A percentile compares a stretch with the other conserved stretches of the same genome.
Conservation (phyloP, 306 rosid species). For the Ormosia semicastrata region DNA sequence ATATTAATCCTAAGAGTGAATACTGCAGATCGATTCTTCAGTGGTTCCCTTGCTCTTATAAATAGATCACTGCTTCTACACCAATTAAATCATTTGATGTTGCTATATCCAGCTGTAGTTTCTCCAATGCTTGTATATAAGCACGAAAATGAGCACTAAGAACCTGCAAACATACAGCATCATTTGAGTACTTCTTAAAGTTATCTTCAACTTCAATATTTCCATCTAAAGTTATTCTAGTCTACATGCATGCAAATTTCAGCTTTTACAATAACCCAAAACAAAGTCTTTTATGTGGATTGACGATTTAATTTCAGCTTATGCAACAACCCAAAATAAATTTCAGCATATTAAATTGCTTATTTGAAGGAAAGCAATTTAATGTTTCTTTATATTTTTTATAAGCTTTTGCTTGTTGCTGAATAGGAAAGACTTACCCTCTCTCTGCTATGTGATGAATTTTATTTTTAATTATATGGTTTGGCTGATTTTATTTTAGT, state of each 20-base stretch:
- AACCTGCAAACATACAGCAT: constrained; percentile 62
- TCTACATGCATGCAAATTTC: neutral
- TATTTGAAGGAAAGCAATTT: no score
- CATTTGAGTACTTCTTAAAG: constrained; percentile 25
- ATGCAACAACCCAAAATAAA: no score
- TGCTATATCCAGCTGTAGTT: constrained; percentile 94
- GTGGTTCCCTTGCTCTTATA: constrained; percentile 82
- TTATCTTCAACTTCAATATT: constrained; percentile 1
- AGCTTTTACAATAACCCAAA: constrained; percentile 5
- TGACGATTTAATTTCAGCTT: neutral
- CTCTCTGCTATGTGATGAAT: no score
- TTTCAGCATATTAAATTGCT: no score
- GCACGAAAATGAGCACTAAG: constrained; percentile 98
- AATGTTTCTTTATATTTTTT: no score
- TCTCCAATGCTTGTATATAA: constrained; percentile 91
- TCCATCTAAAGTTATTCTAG: neutral
- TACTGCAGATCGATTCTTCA: constrained; percentile 96
- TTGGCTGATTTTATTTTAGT: no score
- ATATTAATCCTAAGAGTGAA: constrained; percentile 85
- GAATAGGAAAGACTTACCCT: no score
- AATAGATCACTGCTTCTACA: constrained; percentile 80
- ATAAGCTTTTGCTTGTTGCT: no score
- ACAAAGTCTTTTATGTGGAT: constrained; percentile 1
- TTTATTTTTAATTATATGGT: no score
- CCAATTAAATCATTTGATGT: constrained; percentile 94